Conservation (phyloP, 176 grass and related monocot genomes). For the Cenchrus purpureus region DNA sequence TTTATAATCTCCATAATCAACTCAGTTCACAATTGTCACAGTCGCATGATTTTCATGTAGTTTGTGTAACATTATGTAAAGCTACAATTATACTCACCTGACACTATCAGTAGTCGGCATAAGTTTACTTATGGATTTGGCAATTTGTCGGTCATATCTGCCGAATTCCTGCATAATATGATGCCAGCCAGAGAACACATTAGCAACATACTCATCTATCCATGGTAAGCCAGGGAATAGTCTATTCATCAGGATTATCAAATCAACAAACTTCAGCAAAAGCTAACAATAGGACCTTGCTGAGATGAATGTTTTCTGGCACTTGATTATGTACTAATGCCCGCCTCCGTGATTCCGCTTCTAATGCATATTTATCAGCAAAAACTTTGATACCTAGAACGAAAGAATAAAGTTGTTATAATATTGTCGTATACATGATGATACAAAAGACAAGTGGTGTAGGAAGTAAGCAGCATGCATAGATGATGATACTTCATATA, state of each 20-base stretch:
- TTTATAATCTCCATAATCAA: neutral
- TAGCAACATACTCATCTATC: constrained; percentile 20
- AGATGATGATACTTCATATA: neutral
- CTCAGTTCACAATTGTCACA: constrained; percentile 17
- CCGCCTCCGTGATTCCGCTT: constrained; percentile 62
- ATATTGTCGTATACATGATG: constrained; percentile 5
- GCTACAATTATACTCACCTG: constrained; percentile 44
- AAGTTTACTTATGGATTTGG: constrained; percentile 74
- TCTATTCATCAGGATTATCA: constrained; percentile 17
- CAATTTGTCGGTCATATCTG: constrained; percentile 66
- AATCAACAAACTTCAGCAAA: constrained; percentile 21
- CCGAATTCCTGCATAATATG: constrained; percentile 59
- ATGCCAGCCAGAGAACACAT: constrained; percentile 16
- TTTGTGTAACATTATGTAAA: constrained; percentile 20
- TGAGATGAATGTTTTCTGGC: constrained; percentile 48
- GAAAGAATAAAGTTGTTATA: constrained; percentile 15
- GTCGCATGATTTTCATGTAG: constrained; percentile 8
- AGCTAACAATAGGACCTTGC: constrained; percentile 63
- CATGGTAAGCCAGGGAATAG: constrained; percentile 11
- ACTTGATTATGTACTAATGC: constrained; percentile 74
- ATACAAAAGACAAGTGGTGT: constrained; percentile 7
- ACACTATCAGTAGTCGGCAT: constrained; percentile 72
- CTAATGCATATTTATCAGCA: constrained; percentile 71
- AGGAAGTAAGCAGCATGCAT: neutral
- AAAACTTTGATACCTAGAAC: constrained; percentile 73